These are phyloP conservation scores for Boletus rufocinnamomeus DNA, from an alignment of 768 basidiomycete species.

Conservation along the genomic window DNA sequence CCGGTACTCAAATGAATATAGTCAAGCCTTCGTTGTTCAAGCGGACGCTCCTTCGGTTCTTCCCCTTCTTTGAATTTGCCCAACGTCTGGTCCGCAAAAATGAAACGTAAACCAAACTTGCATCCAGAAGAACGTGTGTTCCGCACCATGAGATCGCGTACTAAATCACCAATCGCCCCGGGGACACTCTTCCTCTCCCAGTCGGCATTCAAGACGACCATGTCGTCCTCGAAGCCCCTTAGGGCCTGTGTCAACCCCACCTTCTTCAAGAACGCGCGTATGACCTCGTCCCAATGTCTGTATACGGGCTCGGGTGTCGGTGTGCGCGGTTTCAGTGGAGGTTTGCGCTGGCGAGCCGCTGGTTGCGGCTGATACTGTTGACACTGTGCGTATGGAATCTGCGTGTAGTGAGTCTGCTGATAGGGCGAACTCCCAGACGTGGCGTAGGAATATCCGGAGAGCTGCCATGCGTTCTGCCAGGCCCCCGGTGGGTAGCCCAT, in stretches of 20 bases:
- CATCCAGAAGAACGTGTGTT: neutral
- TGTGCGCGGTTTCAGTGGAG: conserved; percentile 29
- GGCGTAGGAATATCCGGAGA: conserved; percentile 36
- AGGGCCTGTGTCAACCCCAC: conserved; percentile 60
- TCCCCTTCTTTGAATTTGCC: conserved; percentile 34
- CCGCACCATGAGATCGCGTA: conserved; percentile 53
- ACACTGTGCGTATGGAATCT: conserved; percentile 38
- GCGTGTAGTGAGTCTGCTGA: conserved; percentile 37
- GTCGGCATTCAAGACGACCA: conserved; percentile 65
- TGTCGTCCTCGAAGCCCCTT: conserved; percentile 67
- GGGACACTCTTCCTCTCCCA: conserved; percentile 65
- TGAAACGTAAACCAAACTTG: neutral
- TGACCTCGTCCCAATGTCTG: conserved; percentile 61
- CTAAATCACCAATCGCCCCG: conserved; percentile 52
- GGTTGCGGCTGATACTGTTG: conserved; percentile 34
- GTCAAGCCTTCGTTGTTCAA: conserved; percentile 72
- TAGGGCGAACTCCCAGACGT: conserved; percentile 33
- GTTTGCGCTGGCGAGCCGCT: conserved; percentile 33
- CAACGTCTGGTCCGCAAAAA: conserved; percentile 23
- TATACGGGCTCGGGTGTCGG: conserved; percentile 47
- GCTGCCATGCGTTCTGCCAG: conserved; percentile 38
- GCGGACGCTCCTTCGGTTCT: conserved; percentile 32
- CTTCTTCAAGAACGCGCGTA: conserved; percentile 54
- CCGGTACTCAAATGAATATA: conserved; percentile 56
- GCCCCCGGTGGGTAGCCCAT: conserved; percentile 36